Evolutionary conservation across 176 grass and related monocot genomes (phyloP), one percentile per base, ranked within the genome.

Genomic region (sorghum (Sorghum bicolor)): DNA sequence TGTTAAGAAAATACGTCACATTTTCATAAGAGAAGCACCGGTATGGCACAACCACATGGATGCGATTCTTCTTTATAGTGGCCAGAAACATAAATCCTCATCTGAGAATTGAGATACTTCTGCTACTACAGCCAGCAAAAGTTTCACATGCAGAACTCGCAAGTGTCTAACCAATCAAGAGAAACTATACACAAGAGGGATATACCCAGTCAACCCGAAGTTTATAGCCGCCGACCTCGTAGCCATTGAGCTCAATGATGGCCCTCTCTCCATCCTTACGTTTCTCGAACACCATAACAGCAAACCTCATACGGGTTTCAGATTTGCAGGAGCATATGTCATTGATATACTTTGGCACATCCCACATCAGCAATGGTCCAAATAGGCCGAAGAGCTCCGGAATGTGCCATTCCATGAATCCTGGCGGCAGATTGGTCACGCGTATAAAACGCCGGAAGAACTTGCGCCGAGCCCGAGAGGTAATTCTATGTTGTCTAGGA

Each of bases 141-240:
- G 11, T 13, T 12, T 12, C 11, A 44, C 41, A 0, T 12, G 41
- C 11, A 44, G 11, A 44, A 44, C 11, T 44, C 6, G 0, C 11
- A 44, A 44, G 41, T 44, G 41, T 13, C 11, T 44, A 44, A 44
- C 41, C 2, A 13, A 44, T 44, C 41, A 3, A 2, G 11, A 44
- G 11, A 10, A 13, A n/a, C 25, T 74, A 74, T 28, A 20, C 43
- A 29, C 16, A 52, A 17, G 70, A 55, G 31, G 76, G 68, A 33
- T 74, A 86, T 52, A 16, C 58, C 85, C 77, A 81, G 34, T 86
- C 77, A 11, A 80, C 85, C 41, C 85, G 77, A 26, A 86, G 78
- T 12, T 74, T 86, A 75, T 29, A 37, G 0, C 22, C 5, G 0
- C 62, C 44, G 7, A 33, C 20, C 6, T 34, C 1, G 33, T 44